Evolutionary conservation across 805 yeast species (phyloP).

Genomic region (Suhomyces vadensis): DNA sequence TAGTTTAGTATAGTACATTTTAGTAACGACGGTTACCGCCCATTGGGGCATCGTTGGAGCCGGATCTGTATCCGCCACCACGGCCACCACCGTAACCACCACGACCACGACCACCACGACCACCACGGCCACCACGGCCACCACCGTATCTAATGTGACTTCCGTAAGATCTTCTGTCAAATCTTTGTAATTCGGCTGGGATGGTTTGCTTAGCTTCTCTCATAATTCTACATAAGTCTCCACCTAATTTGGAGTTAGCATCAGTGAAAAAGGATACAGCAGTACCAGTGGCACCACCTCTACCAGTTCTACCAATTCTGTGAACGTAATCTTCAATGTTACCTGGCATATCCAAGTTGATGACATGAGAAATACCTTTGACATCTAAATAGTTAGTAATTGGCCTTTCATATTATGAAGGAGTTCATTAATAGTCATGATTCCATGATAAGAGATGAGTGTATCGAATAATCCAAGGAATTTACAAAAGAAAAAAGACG

Average conservation of each 20-base stretch:
- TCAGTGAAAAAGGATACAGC: conserved; percentile 93
- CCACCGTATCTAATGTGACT: conserved; percentile 51
- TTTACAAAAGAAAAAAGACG: neutral
- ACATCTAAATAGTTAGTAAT: conserved; percentile 67
- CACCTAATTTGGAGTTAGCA: conserved; percentile 84
- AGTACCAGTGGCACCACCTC: conserved; percentile 96
- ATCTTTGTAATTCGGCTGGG: conserved; percentile 75
- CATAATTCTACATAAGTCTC: conserved; percentile 84
- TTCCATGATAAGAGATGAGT: neutral
- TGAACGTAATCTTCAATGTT: conserved; percentile 98
- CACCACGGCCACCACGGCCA: conserved; percentile 60
- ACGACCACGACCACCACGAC: conserved; percentile 53
- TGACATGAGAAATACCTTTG: conserved; percentile 91
- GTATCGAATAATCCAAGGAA: conserved; percentile 1
- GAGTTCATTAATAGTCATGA: neutral
- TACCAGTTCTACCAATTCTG: conserved; percentile 98
- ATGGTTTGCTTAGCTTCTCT: conserved; percentile 93
- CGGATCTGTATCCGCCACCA: conserved; percentile 46
- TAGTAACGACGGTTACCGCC: conserved; percentile 44
- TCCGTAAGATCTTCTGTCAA: conserved; percentile 65
- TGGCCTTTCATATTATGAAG: neutral
- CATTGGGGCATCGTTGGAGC: conserved; percentile 52
- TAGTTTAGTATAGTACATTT: conserved; percentile 4
- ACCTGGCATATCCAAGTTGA: conserved; percentile 97
- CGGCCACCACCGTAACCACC: conserved; percentile 50